Percentiles rank a stretch among this genome's conserved stretches.
phyloP scores from a whole-genome alignment of 768 basidiomycete genomes.

The Exsudoporus frostii region DNA sequence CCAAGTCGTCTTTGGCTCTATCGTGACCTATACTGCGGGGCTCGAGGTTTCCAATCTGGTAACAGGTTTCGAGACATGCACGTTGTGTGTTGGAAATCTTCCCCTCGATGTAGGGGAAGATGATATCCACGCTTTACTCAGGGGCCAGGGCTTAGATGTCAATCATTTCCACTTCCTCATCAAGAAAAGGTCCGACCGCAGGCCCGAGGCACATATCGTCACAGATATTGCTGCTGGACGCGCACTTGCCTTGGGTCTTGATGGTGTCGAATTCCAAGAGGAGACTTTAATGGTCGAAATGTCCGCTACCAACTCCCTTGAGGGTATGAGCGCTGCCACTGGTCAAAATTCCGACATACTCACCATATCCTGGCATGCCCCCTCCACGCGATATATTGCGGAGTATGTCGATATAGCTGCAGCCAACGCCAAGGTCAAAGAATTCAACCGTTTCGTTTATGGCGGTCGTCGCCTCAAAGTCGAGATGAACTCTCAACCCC shows the following conservation, averaged over 20 bases:
- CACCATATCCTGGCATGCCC: slow-evolving; percentile 50
- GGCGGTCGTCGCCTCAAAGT: slow-evolving; percentile 46
- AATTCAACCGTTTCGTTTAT: slow-evolving; percentile 36
- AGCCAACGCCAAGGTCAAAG: slow-evolving; percentile 30
- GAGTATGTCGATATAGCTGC: slow-evolving; percentile 33
- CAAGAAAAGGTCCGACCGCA: slow-evolving; percentile 26
- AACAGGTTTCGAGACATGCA: slow-evolving; percentile 52
- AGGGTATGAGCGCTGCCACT: slow-evolving; percentile 41
- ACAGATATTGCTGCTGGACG: slow-evolving; percentile 41
- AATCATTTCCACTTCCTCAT: slow-evolving; percentile 34
- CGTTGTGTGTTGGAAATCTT: slow-evolving; percentile 44
- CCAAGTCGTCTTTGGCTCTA: slow-evolving; percentile 43
- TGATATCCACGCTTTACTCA: slow-evolving; percentile 44
- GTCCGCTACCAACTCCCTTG: slow-evolving; percentile 35
- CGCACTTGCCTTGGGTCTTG: slow-evolving; percentile 41
- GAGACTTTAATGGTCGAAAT: slow-evolving; percentile 42
- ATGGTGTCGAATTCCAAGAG: slow-evolving; percentile 48
- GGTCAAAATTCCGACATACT: slow-evolving; percentile 37
- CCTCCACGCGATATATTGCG: slow-evolving; percentile 45
- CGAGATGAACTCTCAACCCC: slow-evolving; percentile 40
- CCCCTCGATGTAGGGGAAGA: slow-evolving; percentile 36
- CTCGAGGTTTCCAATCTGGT: slow-evolving; percentile 43
- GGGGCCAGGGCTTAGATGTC: slow-evolving; percentile 40
- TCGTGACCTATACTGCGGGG: slow-evolving; percentile 51
- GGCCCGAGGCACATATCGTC: slow-evolving; percentile 42